Base-by-base conservation (phyloP, 2,329 filamentous ascomycete species). In the Coleophoma crateriformis region DNA sequence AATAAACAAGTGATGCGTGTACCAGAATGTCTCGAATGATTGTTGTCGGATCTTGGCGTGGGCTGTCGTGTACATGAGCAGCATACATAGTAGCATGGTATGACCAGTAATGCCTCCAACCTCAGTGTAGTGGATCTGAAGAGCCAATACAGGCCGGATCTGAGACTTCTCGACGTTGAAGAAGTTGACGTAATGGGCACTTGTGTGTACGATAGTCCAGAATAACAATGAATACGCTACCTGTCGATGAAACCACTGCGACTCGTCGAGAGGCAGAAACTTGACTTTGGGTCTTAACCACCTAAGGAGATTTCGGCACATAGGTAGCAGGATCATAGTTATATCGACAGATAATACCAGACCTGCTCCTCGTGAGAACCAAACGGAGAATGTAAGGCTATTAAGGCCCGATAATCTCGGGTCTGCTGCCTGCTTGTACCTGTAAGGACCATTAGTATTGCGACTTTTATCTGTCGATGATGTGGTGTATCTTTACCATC, bases 11-110 rank as follows among this genome's bases (percentile, higher is more conserved):
- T 99, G 94, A 70, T 99, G 94, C 0, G 90, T 96, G 71, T 99
- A 99, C 94, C 94, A 99, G 68, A 99, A 99, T 0, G 92, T 95
- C 72, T 99, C 94, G 65, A 91, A 99, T 0, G 90, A 95, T 67
- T 99, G 94, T 67, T 97, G 92, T 48, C 94, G 87, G 57, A 99
- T 97, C 58, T 89, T 87, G 61, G 87, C 80, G 65, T 99, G 94
- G 3, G 94, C 87, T 0, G 91, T 96, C 1, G 94, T 99, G 72
- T 95, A 99, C 78, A 99, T 99, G 55, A 99, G 73, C 55, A 99
- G 74, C 94, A 99, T 99, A 78, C 91, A 97, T n/a, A 99, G 77
- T 22, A 97, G 80, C 94, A 99, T 99, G 54, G 96, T 80, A 69
- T 99, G 94, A 7, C 94, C 94, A 2, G 94, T 99, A 54, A 97